These are phyloP conservation scores for Solanum stenotomum DNA, from an alignment of 257 asterid genomes.

Conservation along the genomic window DNA sequence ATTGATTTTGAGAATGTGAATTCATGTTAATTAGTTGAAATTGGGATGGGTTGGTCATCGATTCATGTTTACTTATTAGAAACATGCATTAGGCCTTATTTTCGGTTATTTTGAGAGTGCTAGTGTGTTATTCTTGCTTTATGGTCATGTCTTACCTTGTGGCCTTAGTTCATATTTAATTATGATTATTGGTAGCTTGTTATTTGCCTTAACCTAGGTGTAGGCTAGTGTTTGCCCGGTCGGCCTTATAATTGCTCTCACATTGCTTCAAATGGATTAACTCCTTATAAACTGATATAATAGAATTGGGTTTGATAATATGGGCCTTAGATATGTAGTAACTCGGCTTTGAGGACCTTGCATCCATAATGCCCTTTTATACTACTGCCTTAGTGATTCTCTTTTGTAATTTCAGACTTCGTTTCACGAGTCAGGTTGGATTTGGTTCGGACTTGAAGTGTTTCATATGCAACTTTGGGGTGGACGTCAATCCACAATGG, in stretches of 20 bases:
- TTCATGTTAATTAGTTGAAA: neutral
- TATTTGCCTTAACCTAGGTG: neutral
- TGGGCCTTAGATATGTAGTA: neutral
- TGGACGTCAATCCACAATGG: neutral
- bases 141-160: too few species aligned
- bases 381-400: neutral
- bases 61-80: neutral
- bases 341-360: neutral
- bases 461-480: neutral
- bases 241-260: neutral
- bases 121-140: neutral
- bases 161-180: too few species aligned
- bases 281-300: too few species aligned
- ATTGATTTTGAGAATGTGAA: neutral
- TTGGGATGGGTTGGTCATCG: neutral
- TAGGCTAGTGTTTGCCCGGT: neutral
- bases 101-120: neutral
- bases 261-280: too few species aligned
- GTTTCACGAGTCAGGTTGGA: neutral
- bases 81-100: neutral
- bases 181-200: neutral
- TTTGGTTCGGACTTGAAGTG: neutral
- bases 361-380: neutral
- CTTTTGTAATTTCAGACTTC: neutral
- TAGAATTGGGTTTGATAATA: too few species aligned